A percentile compares a stretch with the other conserved stretches of the same genome.
These are phyloP conservation scores for Exophiala aquamarina DNA, from an alignment of 2,329 filamentous ascomycete genomes.

Conservation along the genomic window DNA sequence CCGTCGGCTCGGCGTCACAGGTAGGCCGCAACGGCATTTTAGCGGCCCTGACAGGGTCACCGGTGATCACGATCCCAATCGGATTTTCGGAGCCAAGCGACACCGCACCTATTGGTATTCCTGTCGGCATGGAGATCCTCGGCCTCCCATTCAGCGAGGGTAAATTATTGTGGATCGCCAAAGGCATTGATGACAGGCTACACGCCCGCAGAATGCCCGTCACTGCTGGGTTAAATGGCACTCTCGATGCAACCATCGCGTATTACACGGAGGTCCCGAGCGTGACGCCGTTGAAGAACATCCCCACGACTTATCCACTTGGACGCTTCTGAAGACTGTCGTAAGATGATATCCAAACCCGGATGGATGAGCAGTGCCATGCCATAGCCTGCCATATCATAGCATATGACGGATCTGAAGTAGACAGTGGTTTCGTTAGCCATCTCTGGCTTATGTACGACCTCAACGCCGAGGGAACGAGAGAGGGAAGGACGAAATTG, in stretches of 20 bases:
- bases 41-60: slow-evolving; percentile 54
- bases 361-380: too few species aligned
- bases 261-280: slow-evolving; percentile 15
- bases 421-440: too few species aligned
- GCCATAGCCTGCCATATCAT: too few species aligned
- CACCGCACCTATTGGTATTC: slow-evolving; percentile 58
- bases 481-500: too few species aligned
- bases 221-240: slow-evolving; percentile 19
- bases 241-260: slow-evolving; percentile 13
- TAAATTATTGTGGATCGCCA: slow-evolving; percentile 55
- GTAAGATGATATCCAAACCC: too few species aligned
- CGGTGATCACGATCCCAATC: slow-evolving; percentile 49
- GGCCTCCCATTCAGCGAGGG: slow-evolving; percentile 57
- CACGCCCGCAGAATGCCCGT: slow-evolving; percentile 49
- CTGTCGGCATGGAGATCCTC: slow-evolving; percentile 65
- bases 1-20: slow-evolving; percentile 57
- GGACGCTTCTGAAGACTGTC: slow-evolving; percentile 10
- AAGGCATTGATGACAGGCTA: slow-evolving; percentile 47
- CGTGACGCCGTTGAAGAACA: slow-evolving; percentile 18
- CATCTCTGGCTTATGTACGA: too few species aligned
- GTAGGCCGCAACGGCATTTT: slow-evolving; percentile 60
- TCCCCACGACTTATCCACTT: slow-evolving; percentile 22
- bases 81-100: slow-evolving; percentile 50
- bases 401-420: too few species aligned
- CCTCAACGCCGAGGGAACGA: too few species aligned